Conservation (phyloP, 1,284 basidiomycete genomes). For the Entoloma clypeatum region DNA sequence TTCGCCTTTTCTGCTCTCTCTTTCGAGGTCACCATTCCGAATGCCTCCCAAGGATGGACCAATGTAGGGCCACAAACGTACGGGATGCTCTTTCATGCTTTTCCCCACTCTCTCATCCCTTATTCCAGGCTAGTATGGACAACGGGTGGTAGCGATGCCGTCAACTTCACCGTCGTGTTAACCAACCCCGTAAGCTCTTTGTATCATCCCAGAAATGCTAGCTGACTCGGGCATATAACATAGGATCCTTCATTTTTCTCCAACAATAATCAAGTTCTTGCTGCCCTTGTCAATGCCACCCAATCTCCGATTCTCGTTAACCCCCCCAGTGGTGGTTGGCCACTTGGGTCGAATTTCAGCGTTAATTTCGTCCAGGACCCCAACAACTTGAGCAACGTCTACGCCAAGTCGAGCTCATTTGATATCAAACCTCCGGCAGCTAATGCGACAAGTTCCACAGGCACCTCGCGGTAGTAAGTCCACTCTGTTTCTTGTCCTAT, state of each 20-base stretch:
- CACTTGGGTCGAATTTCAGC: constrained; percentile 50
- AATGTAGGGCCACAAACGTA: constrained; percentile 51
- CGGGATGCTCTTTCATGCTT: constrained; percentile 11
- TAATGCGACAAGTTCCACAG: constrained; percentile 14
- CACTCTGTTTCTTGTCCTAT: neutral
- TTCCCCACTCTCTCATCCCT: neutral
- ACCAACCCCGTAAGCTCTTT: constrained; percentile 55
- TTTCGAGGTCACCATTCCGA: constrained; percentile 57
- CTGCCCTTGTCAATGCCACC: constrained; percentile 45
- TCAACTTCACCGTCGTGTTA: constrained; percentile 67
- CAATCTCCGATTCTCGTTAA: constrained; percentile 34
- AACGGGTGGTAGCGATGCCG: constrained; percentile 21
- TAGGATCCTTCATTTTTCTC: constrained; percentile 29
- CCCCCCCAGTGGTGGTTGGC: constrained; percentile 59
- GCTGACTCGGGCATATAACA: too few species aligned
- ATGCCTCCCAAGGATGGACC: constrained; percentile 50
- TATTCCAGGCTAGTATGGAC: constrained; percentile 17
- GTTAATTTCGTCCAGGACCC: constrained; percentile 64
- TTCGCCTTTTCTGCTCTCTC: constrained; percentile 56
- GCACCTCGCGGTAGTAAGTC: constrained; percentile 11
- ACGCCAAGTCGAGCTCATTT: constrained; percentile 64
- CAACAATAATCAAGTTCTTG: constrained; percentile 40
- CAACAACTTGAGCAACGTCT: constrained; percentile 43
- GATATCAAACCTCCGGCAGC: constrained; percentile 37
- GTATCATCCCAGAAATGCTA: too few species aligned